These are phyloP conservation scores for Cytospora schulzeri DNA, from an alignment of 2,329 filamentous ascomycete genomes.

Conservation along the genomic window DNA sequence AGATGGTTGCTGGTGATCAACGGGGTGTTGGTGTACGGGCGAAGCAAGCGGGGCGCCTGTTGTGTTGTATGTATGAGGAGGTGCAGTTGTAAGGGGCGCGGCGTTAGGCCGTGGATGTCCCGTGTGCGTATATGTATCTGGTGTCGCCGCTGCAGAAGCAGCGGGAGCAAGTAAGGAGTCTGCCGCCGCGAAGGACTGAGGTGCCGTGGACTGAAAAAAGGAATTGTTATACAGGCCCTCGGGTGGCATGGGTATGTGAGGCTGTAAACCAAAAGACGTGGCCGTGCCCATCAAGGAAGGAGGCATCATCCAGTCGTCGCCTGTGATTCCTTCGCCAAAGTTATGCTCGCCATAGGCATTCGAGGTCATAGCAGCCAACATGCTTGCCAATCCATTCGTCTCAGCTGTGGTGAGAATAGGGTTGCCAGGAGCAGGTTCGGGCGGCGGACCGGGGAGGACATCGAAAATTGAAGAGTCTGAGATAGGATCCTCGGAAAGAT, in stretches of 20 bases:
- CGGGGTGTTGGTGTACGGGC: constrained; percentile 32
- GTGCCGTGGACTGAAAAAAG: constrained; percentile 34
- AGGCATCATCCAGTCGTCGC: constrained; percentile 59
- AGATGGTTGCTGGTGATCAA: constrained; percentile 40
- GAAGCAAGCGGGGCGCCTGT: constrained; percentile 25
- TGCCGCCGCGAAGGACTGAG: constrained; percentile 13
- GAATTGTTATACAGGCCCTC: constrained; percentile 33
- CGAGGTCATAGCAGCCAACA: constrained; percentile 58
- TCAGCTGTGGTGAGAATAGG: constrained; percentile 63
- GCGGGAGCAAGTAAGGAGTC: constrained; percentile 13
- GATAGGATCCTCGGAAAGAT: constrained; percentile 15
- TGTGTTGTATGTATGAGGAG: constrained; percentile 5
- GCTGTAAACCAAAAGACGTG: constrained; percentile 63
- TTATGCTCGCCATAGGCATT: constrained; percentile 42
- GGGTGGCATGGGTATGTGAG: constrained; percentile 33
- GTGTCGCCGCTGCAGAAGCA: constrained; percentile 3
- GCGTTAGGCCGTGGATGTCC: constrained; percentile 5
- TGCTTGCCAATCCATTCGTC: constrained; percentile 58
- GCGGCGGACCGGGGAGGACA: constrained; percentile 53
- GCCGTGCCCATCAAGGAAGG: constrained; percentile 67
- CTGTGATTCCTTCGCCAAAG: constrained; percentile 54
- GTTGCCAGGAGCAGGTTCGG: constrained; percentile 64
- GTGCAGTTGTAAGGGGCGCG: background rate
- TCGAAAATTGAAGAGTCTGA: constrained; percentile 33
- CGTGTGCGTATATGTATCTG: constrained; percentile 13